A percentile compares a stretch with the other conserved stretches of the same genome.
Conservation (phyloP, 768 basidiomycete species). For the Kwoniella botswanensis region DNA sequence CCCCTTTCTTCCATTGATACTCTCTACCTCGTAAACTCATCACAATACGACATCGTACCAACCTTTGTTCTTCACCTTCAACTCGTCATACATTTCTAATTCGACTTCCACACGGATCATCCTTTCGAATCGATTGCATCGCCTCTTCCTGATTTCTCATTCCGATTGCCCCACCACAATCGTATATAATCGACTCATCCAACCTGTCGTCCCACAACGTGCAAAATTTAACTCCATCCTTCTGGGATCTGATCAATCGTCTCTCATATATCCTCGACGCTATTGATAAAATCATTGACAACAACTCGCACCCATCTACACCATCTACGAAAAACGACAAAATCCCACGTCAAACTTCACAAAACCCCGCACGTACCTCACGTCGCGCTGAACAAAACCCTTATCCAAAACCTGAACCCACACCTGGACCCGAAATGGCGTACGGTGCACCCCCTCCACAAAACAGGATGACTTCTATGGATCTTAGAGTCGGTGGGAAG, state of each 20-base stretch:
- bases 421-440: constrained; percentile 13
- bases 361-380: constrained; percentile 16
- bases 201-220: constrained; percentile 1
- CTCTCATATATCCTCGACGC: not conserved
- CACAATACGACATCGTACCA: constrained; percentile 1
- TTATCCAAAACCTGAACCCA: constrained; percentile 6
- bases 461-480: constrained; percentile 52
- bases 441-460: constrained; percentile 9
- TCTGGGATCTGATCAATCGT: constrained; percentile 16
- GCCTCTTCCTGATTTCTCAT: not conserved
- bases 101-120: not conserved
- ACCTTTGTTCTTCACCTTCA: not conserved
- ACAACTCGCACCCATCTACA: not conserved
- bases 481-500: constrained; percentile 61
- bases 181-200: not conserved
- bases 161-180: constrained; percentile 17
- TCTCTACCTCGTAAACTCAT: not conserved
- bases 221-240: constrained; percentile 2
- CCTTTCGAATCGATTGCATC: constrained; percentile 2
- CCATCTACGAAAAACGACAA: constrained; percentile 10
- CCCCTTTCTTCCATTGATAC: constrained; percentile 2
- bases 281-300: constrained; percentile 1
- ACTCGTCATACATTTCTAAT: not conserved
- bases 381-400: constrained; percentile 14
- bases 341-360: constrained; percentile 17